Evolutionary conservation across 805 yeast genomes (phyloP).

Genomic region (Nakazawaea ernobii): DNA sequence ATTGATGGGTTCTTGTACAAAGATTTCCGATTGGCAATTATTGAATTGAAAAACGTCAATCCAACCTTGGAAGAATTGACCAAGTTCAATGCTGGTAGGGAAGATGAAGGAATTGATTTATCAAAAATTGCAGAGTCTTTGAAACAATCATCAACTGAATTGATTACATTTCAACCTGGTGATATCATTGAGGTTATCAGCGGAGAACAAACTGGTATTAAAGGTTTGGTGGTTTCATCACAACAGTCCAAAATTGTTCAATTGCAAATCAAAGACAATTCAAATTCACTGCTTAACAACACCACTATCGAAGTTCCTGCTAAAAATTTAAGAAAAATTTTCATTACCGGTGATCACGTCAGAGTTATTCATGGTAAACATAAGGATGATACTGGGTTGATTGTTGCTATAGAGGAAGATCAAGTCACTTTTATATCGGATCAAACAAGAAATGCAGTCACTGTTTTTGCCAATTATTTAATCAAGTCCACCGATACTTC

Average conservation of each 20-base stretch:
- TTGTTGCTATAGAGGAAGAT: slow-evolving; percentile 74
- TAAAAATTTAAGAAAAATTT: slow-evolving; percentile 75
- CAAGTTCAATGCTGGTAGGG: slow-evolving; percentile 64
- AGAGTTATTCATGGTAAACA: slow-evolving; percentile 89
- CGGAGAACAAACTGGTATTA: slow-evolving; percentile 91
- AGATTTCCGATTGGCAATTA: slow-evolving; percentile 75
- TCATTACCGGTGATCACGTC: slow-evolving; percentile 90
- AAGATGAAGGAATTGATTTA: slow-evolving; percentile 84
- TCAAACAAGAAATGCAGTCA: slow-evolving; percentile 80
- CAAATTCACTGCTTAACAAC: slow-evolving; percentile 52
- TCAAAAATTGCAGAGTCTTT: slow-evolving; percentile 83
- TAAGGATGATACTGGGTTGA: slow-evolving; percentile 91
- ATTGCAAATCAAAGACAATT: slow-evolving; percentile 43
- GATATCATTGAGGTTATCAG: slow-evolving; percentile 87
- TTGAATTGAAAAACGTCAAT: slow-evolving; percentile 72
- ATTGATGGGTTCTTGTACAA: slow-evolving; percentile 83
- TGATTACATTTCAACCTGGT: slow-evolving; percentile 78
- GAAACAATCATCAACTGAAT: slow-evolving; percentile 52
- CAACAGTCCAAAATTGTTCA: slow-evolving; percentile 50
- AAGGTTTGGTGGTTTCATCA: slow-evolving; percentile 71
- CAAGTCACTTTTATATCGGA: slow-evolving; percentile 88
- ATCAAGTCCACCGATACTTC: slow-evolving; percentile 84
- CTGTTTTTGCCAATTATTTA: slow-evolving; percentile 88
- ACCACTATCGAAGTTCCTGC: slow-evolving; percentile 73
- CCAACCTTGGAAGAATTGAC: slow-evolving; percentile 90